These are phyloP conservation scores for Santalum album DNA, from an alignment of 164 flowering plant species.

Conservation along the genomic window DNA sequence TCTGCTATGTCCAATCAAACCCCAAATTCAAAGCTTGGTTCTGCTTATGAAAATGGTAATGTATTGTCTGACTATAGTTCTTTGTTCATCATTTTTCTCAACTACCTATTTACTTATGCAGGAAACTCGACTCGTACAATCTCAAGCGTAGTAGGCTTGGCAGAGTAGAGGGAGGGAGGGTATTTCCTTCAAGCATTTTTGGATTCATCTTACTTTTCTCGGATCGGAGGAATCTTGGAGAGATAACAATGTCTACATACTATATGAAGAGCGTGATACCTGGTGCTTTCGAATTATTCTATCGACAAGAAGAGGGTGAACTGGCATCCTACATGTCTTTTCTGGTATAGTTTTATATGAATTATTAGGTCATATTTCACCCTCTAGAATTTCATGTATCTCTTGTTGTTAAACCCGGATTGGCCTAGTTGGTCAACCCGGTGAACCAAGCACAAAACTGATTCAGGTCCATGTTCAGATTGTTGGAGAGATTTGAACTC, in stretches of 20 bases:
- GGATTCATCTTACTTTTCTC: slow-evolving; percentile 60
- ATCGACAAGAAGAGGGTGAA: slow-evolving; percentile 98
- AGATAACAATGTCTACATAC: slow-evolving; percentile 56
- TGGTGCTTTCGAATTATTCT: slow-evolving; percentile 74
- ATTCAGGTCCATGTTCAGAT: too few relatives aligned
- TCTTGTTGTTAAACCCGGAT: too few relatives aligned
- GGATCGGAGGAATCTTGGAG: slow-evolving; percentile 57
- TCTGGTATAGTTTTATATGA: slow-evolving; percentile 52
- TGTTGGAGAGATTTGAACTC: too few relatives aligned
- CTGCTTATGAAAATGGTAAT: slow-evolving; percentile 66
- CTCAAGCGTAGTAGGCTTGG: slow-evolving; percentile 78
- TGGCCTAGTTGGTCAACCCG: too few relatives aligned
- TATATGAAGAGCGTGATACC: slow-evolving; percentile 87
- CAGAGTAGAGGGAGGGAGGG: slow-evolving; percentile 95
- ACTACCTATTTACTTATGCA: slow-evolving; percentile 16
- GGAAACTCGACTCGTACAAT: slow-evolving; percentile 59
- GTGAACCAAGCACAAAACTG: too few relatives aligned
- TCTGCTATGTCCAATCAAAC: slow-evolving; percentile 42
- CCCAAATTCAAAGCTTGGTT: slow-evolving; percentile 37
- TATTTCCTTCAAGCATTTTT: slow-evolving; percentile 87
- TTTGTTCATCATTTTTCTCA: neutral
- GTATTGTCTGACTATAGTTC: too few relatives aligned
- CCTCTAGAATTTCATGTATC: neutral
- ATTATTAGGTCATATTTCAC: neutral
- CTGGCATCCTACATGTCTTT: slow-evolving; percentile 94